Conservation (phyloP, 148 eudicot species). For the Arctostaphylos glauca region DNA sequence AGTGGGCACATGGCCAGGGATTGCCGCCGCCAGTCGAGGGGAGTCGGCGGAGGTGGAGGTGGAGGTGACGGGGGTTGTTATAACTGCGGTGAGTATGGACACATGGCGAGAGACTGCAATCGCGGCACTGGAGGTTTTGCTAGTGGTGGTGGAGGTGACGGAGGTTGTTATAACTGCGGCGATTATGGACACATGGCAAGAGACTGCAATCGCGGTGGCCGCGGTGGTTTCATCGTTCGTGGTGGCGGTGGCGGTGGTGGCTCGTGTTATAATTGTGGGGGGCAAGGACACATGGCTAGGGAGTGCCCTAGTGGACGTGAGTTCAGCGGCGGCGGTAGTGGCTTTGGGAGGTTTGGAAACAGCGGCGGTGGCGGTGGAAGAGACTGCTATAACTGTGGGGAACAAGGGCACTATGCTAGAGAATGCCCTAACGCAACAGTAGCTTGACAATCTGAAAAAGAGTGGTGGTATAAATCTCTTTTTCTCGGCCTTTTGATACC, state of each 20-base stretch:
- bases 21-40: slow-evolving; percentile 16
- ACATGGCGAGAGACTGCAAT: slow-evolving; percentile 33
- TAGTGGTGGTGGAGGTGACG: slow-evolving; percentile 17
- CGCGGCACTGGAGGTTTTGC: slow-evolving; percentile 19
- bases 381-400: slow-evolving; percentile 38
- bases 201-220: slow-evolving; percentile 37
- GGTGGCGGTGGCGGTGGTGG: slow-evolving; percentile 13
- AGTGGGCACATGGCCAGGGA: slow-evolving; percentile 40
- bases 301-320: slow-evolving; percentile 14
- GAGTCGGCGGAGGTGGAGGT: slow-evolving; percentile 27
- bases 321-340: slow-evolving; percentile 27
- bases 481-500: background rate
- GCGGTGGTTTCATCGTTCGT: background rate
- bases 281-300: background rate
- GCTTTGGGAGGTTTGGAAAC: background rate
- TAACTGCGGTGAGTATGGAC: slow-evolving; percentile 28
- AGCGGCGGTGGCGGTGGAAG: slow-evolving; percentile 14
- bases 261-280: slow-evolving; percentile 2
- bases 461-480: slow-evolving; percentile 6
- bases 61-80: slow-evolving; percentile 32
- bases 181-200: slow-evolving; percentile 46
- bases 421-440: slow-evolving; percentile 31
- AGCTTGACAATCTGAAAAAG: background rate
- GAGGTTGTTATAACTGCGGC: slow-evolving; percentile 30
- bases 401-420: slow-evolving; percentile 47